Evolutionary conservation across 2,329 filamentous ascomycete genomes (phyloP), one percentile per base, ranked within the genome.

Genomic region (Chrysoporthe puriensis): DNA sequence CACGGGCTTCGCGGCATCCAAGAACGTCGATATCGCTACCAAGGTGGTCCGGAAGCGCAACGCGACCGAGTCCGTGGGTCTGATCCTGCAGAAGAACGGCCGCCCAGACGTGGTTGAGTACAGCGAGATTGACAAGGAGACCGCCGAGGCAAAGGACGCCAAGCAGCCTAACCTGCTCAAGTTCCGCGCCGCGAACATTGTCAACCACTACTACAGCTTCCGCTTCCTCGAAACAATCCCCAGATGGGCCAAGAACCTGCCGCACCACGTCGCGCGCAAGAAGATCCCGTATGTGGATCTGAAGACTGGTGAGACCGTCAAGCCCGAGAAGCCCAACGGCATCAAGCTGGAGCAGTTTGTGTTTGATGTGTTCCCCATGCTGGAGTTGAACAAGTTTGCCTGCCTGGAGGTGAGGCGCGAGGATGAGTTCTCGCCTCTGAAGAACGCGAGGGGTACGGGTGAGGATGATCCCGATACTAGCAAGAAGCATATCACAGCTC

Each of bases 331-430:
- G 83, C 93, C 96, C 72, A 99, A 99, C 77, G 96, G 96, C 73
- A 94, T 99, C 86, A 99, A 99, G 86, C 88, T 99, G 50, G 96
- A 99, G 86, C 96, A 98, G 81, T 99, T 98, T 75, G 94, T 99
- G 70, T 99, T 99, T 77, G 96, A 99, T 78, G 96, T 97, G 76
- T 99, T 99, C 86, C 94, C 95, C 70, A 87, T 95, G 84, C 84
- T 97, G 63, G 83, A 90, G 21, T 88, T 99, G 71, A 86, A 90
- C 72, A 94, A 96, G 82, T 99, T 99, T 76, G 96, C 94, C 34
- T 97, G 90, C 80, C 91, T 98, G 82, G 96, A 99, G 82, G 96
- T 99, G 63, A 93, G 90, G 79, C 93, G 96, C 70, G 94, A 97
- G 83, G 96, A 99, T 73, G 96, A 99, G 82, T 99, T 99, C 83